phyloP scores from a whole-genome alignment of 306 rosid species.

The Parietaria judaica region DNA sequence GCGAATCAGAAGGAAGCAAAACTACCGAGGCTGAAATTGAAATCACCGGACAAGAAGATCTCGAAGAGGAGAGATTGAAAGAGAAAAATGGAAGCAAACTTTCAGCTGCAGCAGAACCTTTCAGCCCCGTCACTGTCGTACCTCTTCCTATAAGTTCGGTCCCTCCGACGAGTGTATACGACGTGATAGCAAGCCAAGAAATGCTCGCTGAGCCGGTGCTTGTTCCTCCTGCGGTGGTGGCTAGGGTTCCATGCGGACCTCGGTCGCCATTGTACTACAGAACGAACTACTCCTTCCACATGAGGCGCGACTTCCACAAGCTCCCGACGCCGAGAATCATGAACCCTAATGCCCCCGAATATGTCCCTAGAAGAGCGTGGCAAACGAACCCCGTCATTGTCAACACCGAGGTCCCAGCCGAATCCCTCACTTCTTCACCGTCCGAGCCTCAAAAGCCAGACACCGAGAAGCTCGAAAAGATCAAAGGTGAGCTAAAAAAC shows the following conservation, averaged over 20 bases:
- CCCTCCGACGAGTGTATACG: conserved; percentile 50
- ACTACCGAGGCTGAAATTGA: conserved; percentile 31
- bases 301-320: conserved; percentile 51
- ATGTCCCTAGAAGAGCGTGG: conserved; percentile 60
- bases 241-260: conserved; percentile 86
- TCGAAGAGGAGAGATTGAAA: conserved; percentile 40
- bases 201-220: conserved; percentile 51
- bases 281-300: conserved; percentile 59
- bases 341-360: conserved; percentile 96
- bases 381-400: conserved; percentile 35
- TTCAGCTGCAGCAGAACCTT: conserved; percentile 91
- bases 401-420: conserved; percentile 21
- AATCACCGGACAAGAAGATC: conserved; percentile 27
- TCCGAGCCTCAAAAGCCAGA: conserved; percentile 19
- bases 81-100: conserved; percentile 82
- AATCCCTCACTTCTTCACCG: conserved; percentile 14
- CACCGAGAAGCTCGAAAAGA: conserved; percentile 26
- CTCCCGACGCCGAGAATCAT: conserved; percentile 48
- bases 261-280: conserved; percentile 70
- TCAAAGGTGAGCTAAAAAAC: conserved; percentile 12
- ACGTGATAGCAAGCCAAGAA: conserved; percentile 54
- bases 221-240: conserved; percentile 66
- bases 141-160: conserved; percentile 39
- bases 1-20: conserved; percentile 31
- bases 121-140: conserved; percentile 43